Evolutionary conservation across 2,329 filamentous ascomycete species (phyloP).

Genomic region (Setomelanomma holmii): DNA sequence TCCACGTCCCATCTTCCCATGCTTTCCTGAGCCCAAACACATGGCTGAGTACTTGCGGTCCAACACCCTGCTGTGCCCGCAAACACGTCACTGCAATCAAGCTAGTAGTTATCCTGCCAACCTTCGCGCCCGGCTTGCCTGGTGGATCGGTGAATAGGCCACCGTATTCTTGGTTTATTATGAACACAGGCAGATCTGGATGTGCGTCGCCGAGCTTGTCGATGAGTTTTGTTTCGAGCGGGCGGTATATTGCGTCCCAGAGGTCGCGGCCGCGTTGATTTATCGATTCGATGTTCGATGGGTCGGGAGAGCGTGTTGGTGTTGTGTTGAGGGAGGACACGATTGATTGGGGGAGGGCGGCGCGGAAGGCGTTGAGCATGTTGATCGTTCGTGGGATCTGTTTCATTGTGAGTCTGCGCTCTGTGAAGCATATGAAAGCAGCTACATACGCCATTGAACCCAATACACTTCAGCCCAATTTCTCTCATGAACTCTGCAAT

Average conservation of each 20-base stretch:
- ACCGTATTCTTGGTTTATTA: conserved; percentile 77
- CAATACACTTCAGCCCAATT: conserved; percentile 77
- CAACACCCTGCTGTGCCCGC: conserved; percentile 80
- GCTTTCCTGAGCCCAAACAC: conserved; percentile 82
- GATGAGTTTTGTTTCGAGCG: conserved; percentile 75
- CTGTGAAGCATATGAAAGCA: neutral
- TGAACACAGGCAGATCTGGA: conserved; percentile 82
- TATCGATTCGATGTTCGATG: conserved; percentile 62
- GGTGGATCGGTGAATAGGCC: conserved; percentile 74
- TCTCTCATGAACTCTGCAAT: conserved; percentile 77
- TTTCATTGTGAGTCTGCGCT: conserved; percentile 59
- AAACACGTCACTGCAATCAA: conserved; percentile 77
- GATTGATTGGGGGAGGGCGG: conserved; percentile 66
- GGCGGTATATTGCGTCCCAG: conserved; percentile 80
- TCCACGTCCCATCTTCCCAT: conserved; percentile 69
- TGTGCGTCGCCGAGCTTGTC: conserved; percentile 76
- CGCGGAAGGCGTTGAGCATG: conserved; percentile 74
- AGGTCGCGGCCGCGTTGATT: conserved; percentile 67
- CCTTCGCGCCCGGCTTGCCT: conserved; percentile 55
- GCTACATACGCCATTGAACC: conserved; percentile 69
- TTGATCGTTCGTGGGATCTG: conserved; percentile 83
- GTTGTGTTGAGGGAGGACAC: conserved; percentile 60
- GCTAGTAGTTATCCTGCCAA: conserved; percentile 75
- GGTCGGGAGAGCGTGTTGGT: conserved; percentile 59
- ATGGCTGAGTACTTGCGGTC: conserved; percentile 81